Percentiles rank a stretch among this genome's conserved stretches.
Evolutionary conservation across 768 basidiomycete genomes (phyloP).

Genomic region (Lactifluus pinguis): DNA sequence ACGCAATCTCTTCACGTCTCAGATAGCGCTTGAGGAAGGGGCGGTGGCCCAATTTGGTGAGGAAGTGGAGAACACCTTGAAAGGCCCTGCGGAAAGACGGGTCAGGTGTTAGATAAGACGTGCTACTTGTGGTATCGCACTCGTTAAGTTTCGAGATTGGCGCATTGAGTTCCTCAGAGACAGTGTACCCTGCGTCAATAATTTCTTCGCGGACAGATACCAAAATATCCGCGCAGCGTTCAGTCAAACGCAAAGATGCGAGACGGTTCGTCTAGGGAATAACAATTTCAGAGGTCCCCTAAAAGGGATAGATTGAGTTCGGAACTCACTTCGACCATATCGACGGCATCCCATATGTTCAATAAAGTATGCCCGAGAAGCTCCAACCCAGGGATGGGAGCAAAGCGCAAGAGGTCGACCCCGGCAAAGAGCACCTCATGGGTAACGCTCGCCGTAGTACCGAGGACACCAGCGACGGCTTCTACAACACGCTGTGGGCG

Average conservation of each 20-base stretch:
- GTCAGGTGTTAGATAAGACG: neutral
- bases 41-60: constrained; percentile 49
- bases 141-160: constrained; percentile 45
- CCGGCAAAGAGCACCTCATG: constrained; percentile 38
- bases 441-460: constrained; percentile 31
- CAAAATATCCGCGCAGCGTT: constrained; percentile 62
- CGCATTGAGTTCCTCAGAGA: constrained; percentile 38
- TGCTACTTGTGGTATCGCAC: constrained; percentile 28
- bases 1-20: constrained; percentile 57
- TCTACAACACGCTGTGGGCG: constrained; percentile 21
- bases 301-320: neutral
- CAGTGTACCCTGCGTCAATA: constrained; percentile 43
- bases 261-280: constrained; percentile 51
- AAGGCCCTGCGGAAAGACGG: constrained; percentile 31
- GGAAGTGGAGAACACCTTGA: constrained; percentile 37
- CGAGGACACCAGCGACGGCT: constrained; percentile 30
- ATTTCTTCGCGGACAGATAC: constrained; percentile 57
- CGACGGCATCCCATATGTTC: constrained; percentile 55
- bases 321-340: constrained; percentile 44
- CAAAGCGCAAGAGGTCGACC: constrained; percentile 38
- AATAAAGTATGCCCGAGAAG: constrained; percentile 44
- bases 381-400: constrained; percentile 48
- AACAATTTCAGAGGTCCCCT: neutral
- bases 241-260: constrained; percentile 59
- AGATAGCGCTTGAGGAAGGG: constrained; percentile 76